phyloP scores from a whole-genome alignment of 2,329 filamentous ascomycete species.

The Penicillium digitatum region DNA sequence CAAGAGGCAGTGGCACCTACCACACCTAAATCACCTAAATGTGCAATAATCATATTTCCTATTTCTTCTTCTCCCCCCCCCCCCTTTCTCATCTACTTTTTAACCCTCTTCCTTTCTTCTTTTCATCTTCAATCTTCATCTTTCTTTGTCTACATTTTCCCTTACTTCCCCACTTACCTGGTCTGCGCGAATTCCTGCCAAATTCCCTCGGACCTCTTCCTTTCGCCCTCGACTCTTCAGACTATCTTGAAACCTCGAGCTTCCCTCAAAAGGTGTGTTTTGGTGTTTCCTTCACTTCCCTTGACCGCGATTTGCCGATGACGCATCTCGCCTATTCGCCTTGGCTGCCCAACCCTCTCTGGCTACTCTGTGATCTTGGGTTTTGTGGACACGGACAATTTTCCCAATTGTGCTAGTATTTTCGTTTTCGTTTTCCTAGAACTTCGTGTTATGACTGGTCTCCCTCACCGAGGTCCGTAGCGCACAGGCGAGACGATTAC shows the following conservation, averaged over 20 bases:
- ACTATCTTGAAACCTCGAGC: background rate
- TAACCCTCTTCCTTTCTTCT: constrained; percentile 3
- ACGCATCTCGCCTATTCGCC: background rate
- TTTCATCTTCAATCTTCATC: background rate
- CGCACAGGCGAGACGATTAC: background rate
- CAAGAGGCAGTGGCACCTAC: constrained; percentile 23
- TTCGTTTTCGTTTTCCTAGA: background rate
- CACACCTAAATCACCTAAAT: constrained; percentile 23
- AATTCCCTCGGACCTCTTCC: background rate
- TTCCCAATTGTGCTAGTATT: background rate
- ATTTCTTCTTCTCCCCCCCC: background rate
- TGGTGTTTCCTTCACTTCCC: background rate
- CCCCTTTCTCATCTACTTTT: constrained; percentile 7
- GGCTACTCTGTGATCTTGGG: background rate
- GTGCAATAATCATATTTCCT: constrained; percentile 8
- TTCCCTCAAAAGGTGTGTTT: background rate
- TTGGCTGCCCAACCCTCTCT: background rate
- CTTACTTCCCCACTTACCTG: background rate
- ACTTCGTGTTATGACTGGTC: background rate
- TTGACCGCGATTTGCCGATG: constrained; percentile 3
- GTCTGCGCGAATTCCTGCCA: background rate
- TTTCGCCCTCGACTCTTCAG: background rate
- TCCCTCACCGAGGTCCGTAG: background rate
- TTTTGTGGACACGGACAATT: background rate
- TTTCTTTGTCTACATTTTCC: background rate